Conservation (phyloP, 2,329 filamentous ascomycete genomes). For the Diaporthe vaccinii region DNA sequence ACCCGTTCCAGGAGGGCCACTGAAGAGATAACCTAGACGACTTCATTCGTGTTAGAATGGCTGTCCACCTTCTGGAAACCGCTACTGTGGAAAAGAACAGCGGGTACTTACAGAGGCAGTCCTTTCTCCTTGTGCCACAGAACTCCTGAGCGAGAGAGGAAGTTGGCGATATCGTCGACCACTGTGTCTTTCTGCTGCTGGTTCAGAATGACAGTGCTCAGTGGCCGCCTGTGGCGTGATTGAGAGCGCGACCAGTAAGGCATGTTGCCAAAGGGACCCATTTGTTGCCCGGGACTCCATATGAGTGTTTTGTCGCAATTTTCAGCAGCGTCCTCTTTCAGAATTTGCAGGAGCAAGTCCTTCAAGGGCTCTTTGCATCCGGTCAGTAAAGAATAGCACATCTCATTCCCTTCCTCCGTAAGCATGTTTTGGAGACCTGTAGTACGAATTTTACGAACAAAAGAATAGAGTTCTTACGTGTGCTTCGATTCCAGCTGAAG, state of each 20-base stretch:
- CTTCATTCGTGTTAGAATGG: neutral
- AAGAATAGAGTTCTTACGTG: neutral
- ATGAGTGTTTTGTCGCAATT: constrained; percentile 33
- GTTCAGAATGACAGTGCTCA: constrained; percentile 36
- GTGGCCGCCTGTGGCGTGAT: constrained; percentile 14
- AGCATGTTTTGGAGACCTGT: neutral
- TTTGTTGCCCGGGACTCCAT: constrained; percentile 21
- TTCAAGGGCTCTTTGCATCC: constrained; percentile 23
- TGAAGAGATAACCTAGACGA: constrained; percentile 39
- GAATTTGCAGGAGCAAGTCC: constrained; percentile 33
- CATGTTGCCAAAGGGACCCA: neutral
- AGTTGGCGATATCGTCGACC: constrained; percentile 34
- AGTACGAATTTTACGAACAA: too few species aligned
- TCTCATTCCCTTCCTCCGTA: neutral
- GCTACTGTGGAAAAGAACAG: neutral
- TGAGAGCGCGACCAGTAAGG: constrained; percentile 11
- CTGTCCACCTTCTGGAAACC: neutral
- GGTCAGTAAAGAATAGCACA: neutral
- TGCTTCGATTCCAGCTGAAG: constrained; percentile 38
- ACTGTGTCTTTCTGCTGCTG: constrained; percentile 33
- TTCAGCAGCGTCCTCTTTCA: constrained; percentile 31
- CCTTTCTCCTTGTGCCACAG: constrained; percentile 39
- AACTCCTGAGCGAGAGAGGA: constrained; percentile 33
- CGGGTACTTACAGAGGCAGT: constrained; percentile 26
- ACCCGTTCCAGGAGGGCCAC: constrained; percentile 38